phyloP scores from a whole-genome alignment of 208 protist species.

The Trypanosomatidae sp. region DNA sequence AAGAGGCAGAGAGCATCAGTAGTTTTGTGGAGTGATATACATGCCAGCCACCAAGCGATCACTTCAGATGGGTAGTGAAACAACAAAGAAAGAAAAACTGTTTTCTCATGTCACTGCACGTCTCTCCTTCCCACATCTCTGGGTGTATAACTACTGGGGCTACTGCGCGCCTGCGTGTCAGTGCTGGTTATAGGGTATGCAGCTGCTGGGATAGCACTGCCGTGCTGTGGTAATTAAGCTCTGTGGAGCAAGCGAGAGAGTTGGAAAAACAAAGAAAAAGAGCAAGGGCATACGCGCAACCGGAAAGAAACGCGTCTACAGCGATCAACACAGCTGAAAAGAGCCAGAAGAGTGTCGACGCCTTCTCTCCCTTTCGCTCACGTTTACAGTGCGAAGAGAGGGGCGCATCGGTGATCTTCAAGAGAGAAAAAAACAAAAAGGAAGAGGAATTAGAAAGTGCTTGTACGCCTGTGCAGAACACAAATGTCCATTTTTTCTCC shows the following conservation, averaged over 20 bases:
- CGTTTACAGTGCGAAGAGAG: not conserved
- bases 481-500: not conserved
- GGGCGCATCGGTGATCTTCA: not conserved
- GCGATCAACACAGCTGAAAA: not conserved
- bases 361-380: not conserved
- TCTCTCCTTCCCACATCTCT: not conserved
- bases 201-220: not conserved
- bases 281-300: not conserved
- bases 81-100: not conserved
- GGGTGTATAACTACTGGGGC: not conserved
- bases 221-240: not conserved
- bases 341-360: not conserved
- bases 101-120: not conserved
- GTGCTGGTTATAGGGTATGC: conserved; percentile 1
- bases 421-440: not conserved
- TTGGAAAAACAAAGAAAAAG: not conserved
- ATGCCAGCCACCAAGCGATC: not conserved
- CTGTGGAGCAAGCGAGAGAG: not conserved
- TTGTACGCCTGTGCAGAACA: not conserved
- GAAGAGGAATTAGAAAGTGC: not conserved
- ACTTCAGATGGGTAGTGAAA: not conserved
- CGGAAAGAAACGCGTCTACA: not conserved
- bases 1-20: not conserved
- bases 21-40: not conserved
- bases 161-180: not conserved